Conservation (phyloP, 768 basidiomycete species). For the Ramaria rubella region DNA sequence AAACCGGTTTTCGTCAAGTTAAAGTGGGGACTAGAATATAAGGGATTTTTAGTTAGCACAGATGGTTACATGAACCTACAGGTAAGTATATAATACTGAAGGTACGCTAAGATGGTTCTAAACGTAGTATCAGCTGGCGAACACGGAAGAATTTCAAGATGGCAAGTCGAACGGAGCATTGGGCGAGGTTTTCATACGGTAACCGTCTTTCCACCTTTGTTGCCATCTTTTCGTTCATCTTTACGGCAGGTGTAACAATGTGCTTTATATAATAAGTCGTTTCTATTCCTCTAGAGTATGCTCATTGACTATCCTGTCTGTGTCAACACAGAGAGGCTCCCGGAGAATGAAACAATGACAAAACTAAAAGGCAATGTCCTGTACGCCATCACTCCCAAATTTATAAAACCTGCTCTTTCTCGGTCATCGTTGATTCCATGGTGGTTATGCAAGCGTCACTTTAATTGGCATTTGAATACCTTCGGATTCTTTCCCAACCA, state of each 20-base stretch:
- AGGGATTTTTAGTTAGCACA: constrained; percentile 96
- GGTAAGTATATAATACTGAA: constrained; percentile 36
- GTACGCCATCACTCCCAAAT: neutral
- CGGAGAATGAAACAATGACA: constrained; percentile 29
- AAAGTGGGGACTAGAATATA: constrained; percentile 99
- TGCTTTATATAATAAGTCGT: constrained; percentile 87
- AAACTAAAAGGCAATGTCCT: neutral
- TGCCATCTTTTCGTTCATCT: constrained; percentile 6
- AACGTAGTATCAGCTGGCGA: constrained; percentile 73
- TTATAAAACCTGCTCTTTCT: neutral
- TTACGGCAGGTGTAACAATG: constrained; percentile 83
- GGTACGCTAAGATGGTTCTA: neutral
- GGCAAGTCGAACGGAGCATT: constrained; percentile 91
- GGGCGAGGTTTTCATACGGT: constrained; percentile 99
- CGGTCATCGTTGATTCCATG: neutral
- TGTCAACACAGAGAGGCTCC: constrained; percentile 67
- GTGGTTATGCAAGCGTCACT: neutral
- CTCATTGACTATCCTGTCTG: constrained; percentile 21
- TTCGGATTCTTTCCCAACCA: neutral
- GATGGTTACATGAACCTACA: constrained; percentile 99
- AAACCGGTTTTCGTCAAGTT: constrained; percentile 92
- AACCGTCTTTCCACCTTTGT: constrained; percentile 22
- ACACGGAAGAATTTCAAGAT: constrained; percentile 97
- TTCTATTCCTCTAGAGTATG: constrained; percentile 9
- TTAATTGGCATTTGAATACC: neutral